Evolutionary conservation across 1,139 yeast species (phyloP).

Genomic region (Lodderomyces theae): DNA sequence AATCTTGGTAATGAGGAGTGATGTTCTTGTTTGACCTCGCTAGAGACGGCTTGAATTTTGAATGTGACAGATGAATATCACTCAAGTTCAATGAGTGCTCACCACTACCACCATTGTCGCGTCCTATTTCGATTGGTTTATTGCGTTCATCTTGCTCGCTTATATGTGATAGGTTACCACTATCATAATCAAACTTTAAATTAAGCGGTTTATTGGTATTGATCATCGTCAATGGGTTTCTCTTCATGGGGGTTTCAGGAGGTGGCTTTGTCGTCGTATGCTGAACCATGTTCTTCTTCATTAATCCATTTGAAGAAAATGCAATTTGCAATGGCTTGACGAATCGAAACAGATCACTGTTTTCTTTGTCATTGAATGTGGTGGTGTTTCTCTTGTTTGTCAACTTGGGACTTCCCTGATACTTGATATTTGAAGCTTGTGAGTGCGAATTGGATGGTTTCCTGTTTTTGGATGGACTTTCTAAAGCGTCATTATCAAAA

Average conservation of each 20-base stretch:
- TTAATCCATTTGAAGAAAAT: conserved; percentile 70
- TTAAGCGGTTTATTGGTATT: conserved; percentile 26
- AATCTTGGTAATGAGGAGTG: conserved; percentile 14
- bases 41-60: conserved; percentile 24
- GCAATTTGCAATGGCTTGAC: conserved; percentile 87
- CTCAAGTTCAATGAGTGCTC: conserved; percentile 6
- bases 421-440: conserved; percentile 16
- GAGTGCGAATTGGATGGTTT: conserved; percentile 22
- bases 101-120: conserved; percentile 26
- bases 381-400: background rate
- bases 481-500: conserved; percentile 28
- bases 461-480: conserved; percentile 37
- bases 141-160: conserved; percentile 8
- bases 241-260: conserved; percentile 86
- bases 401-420: conserved; percentile 17
- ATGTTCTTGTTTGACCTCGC: conserved; percentile 2
- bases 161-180: background rate
- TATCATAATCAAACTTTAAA: conserved; percentile 16
- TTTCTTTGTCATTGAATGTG: conserved; percentile 33
- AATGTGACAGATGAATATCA: conserved; percentile 26
- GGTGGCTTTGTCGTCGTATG: conserved; percentile 34
- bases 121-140: conserved; percentile 41
- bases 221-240: conserved; percentile 45
- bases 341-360: conserved; percentile 54
- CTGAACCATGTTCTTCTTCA: conserved; percentile 56